Evolutionary conservation across 805 yeast genomes (phyloP).

Genomic region (Starmerella stellata): DNA sequence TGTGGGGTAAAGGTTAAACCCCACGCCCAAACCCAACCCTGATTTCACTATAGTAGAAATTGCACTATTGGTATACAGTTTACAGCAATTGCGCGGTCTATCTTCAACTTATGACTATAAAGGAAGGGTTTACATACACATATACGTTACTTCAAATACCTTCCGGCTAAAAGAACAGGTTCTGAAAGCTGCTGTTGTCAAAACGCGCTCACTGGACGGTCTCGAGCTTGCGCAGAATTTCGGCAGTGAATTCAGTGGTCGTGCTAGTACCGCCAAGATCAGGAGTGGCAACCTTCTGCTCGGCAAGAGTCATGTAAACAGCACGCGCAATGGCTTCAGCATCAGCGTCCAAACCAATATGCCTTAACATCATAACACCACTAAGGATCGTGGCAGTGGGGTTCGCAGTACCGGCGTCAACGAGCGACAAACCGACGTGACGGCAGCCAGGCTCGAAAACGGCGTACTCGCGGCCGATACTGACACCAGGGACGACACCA

Average conservation of each 20-base stretch:
- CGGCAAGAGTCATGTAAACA: conserved; percentile 74
- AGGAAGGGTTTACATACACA: background rate
- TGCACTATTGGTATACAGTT: too few relatives aligned
- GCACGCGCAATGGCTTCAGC: conserved; percentile 83
- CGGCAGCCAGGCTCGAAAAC: conserved; percentile 99
- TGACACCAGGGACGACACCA: conserved; percentile 96
- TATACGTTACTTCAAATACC: background rate
- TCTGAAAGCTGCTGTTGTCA: conserved; percentile 9
- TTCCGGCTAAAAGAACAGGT: background rate
- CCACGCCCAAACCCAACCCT: too few relatives aligned
- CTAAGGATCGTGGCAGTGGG: conserved; percentile 96
- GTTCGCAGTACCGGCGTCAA: conserved; percentile 89
- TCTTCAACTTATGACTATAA: background rate
- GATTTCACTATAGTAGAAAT: too few relatives aligned
- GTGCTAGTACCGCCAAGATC: conserved; percentile 84
- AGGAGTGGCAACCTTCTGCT: conserved; percentile 65
- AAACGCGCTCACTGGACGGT: conserved; percentile 4
- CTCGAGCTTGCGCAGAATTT: conserved; percentile 57
- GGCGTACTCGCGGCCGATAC: conserved; percentile 93
- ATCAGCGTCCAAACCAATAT: conserved; percentile 66
- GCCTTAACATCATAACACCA: conserved; percentile 81
- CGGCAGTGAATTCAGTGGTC: conserved; percentile 88
- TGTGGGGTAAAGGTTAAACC: too few relatives aligned
- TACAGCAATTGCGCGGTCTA: too few relatives aligned
- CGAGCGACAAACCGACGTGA: conserved; percentile 93